A percentile compares a stretch with the other conserved stretches of the same genome.
phyloP scores from a whole-genome alignment of 768 basidiomycete species.

The Paxillus involutus region DNA sequence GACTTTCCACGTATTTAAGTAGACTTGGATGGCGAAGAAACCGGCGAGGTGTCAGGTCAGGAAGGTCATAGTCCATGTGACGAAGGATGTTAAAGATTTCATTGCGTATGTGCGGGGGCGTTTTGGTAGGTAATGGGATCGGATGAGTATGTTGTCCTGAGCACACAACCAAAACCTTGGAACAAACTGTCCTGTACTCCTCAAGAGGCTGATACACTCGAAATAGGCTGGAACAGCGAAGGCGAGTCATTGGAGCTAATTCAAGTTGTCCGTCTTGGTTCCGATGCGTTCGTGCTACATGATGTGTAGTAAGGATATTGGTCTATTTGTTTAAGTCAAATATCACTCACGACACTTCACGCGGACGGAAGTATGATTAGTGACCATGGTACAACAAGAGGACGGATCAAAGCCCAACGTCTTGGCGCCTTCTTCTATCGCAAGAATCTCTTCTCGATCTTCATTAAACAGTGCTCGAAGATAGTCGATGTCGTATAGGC shows the following conservation, averaged over 20 bases:
- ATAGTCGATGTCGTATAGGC: neutral
- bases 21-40: too few species aligned
- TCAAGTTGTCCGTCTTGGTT: neutral
- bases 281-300: neutral
- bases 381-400: neutral
- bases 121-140: too few species aligned
- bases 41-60: too few species aligned
- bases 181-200: too few species aligned
- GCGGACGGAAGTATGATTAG: neutral
- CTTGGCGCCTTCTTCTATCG: neutral
- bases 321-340: neutral
- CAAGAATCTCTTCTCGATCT: neutral
- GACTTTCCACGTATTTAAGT: too few species aligned
- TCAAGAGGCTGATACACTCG: too few species aligned
- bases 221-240: neutral
- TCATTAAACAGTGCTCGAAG: neutral
- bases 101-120: too few species aligned
- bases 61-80: too few species aligned
- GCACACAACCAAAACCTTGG: too few species aligned
- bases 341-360: neutral
- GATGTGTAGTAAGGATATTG: neutral
- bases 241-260: neutral
- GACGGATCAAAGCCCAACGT: neutral
- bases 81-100: too few species aligned
- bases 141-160: too few species aligned